These are phyloP conservation scores for Blastobotrys robertii DNA, from an alignment of 805 yeast species.

Conservation along the genomic window DNA sequence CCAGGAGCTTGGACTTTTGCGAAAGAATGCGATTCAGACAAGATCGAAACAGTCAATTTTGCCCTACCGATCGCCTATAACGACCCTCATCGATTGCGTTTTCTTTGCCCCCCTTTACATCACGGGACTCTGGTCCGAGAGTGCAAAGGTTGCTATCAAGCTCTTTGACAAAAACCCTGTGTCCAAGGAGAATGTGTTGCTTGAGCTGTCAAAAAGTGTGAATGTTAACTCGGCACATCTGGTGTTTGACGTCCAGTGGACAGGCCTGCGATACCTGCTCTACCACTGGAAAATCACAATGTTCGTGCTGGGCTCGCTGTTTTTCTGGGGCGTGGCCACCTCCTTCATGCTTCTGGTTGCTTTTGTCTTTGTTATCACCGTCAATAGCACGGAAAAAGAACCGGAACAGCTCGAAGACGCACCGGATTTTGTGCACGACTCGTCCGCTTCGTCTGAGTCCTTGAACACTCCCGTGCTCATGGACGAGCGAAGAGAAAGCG, in stretches of 20 bases:
- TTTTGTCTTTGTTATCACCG: not conserved
- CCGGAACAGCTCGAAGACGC: too few relatives aligned
- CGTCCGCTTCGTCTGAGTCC: too few relatives aligned
- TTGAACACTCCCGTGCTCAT: too few relatives aligned
- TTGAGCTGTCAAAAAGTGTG: constrained; percentile 16
- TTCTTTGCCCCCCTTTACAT: constrained; percentile 23
- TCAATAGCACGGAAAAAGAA: not conserved
- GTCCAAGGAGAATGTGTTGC: constrained; percentile 8
- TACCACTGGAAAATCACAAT: constrained; percentile 17
- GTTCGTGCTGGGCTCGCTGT: constrained; percentile 18
- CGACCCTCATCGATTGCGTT: constrained; percentile 22
- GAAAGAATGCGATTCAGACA: constrained; percentile 4
- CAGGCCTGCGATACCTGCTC: constrained; percentile 25
- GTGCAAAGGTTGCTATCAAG: constrained; percentile 16
- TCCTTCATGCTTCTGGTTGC: constrained; percentile 11
- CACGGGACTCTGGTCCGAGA: constrained; percentile 20
- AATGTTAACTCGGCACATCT: constrained; percentile 18
- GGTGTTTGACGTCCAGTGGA: constrained; percentile 23
- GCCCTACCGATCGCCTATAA: constrained; percentile 22
- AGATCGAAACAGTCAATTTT: constrained; percentile 22
- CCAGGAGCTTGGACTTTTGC: not conserved
- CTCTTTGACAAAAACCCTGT: constrained; percentile 11
- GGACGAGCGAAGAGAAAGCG: too few relatives aligned
- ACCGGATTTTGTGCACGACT: too few relatives aligned
- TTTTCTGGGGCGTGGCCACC: constrained; percentile 23